Percentiles rank a stretch among this genome's conserved stretches.
Conservation (phyloP, 208 protist species). For the Crithidia acanthocephali region DNA sequence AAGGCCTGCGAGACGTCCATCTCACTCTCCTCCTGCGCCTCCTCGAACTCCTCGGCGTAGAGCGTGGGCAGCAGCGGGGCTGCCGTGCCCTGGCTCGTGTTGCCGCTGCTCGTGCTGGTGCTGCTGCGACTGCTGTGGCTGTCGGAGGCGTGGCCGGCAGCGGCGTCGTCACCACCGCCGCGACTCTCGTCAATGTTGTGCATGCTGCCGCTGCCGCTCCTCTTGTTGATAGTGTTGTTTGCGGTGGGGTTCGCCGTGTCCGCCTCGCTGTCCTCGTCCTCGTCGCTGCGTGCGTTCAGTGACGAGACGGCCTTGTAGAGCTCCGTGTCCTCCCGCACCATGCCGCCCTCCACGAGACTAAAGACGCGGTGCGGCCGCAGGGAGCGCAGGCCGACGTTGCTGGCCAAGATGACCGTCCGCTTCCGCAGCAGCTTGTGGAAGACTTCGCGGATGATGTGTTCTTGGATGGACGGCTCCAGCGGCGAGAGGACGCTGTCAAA, state of each 20-base stretch:
- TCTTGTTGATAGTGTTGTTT: too few relatives aligned
- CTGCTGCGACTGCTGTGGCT: background rate
- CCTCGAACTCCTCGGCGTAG: slow-evolving; percentile 66
- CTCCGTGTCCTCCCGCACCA: slow-evolving; percentile 55
- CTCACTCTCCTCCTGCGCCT: slow-evolving; percentile 39
- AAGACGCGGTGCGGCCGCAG: slow-evolving; percentile 67
- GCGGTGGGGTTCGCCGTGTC: slow-evolving; percentile 5
- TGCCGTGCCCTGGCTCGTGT: slow-evolving; percentile 6
- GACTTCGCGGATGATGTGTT: slow-evolving; percentile 63
- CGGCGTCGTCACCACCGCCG: background rate
- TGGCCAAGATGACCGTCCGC: slow-evolving; percentile 82
- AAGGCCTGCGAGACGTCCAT: slow-evolving; percentile 16
- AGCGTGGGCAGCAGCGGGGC: slow-evolving; percentile 38
- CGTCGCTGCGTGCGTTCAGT: slow-evolving; percentile 25
- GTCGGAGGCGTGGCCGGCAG: background rate
- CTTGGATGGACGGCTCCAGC: slow-evolving; percentile 81
- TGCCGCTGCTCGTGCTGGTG: slow-evolving; percentile 1
- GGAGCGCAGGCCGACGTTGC: slow-evolving; percentile 56
- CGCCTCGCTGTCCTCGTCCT: slow-evolving; percentile 11
- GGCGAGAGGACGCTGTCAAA: slow-evolving; percentile 91
- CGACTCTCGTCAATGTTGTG: background rate
- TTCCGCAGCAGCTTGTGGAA: slow-evolving; percentile 75
- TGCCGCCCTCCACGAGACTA: slow-evolving; percentile 49
- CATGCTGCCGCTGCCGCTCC: background rate
- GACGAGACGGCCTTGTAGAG: slow-evolving; percentile 39